phyloP scores from a whole-genome alignment of 441 rosid species.

The Corymbia citriodora region DNA sequence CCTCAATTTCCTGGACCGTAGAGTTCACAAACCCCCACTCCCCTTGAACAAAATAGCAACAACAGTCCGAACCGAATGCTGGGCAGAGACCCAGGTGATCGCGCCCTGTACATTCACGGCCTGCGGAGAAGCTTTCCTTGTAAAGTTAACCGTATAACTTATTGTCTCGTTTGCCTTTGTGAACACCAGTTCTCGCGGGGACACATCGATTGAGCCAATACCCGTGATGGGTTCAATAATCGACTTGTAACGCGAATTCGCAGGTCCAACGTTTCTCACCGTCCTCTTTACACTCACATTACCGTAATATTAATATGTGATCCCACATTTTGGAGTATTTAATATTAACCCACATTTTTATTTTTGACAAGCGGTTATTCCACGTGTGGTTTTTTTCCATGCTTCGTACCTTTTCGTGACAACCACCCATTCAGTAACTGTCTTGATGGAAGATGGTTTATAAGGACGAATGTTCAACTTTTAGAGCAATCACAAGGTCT shows the following conservation, averaged over 20 bases:
- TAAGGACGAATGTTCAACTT: too few species aligned
- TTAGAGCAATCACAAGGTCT: too few species aligned
- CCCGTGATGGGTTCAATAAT: neutral
- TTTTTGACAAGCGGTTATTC: too few species aligned
- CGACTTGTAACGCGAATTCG: neutral
- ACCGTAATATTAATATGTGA: too few species aligned
- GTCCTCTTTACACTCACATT: neutral
- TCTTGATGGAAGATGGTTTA: too few species aligned
- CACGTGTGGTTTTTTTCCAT: too few species aligned
- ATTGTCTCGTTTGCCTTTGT: neutral
- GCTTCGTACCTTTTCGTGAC: too few species aligned
- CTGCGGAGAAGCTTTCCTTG: neutral
- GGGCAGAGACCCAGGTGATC: neutral
- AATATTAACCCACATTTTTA: too few species aligned
- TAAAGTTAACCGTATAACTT: neutral
- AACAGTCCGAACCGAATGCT: neutral
- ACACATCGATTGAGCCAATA: neutral
- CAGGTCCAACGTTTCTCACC: neutral
- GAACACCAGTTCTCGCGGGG: neutral
- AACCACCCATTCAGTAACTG: too few species aligned
- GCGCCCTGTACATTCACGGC: neutral
- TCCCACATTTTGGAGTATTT: too few species aligned
- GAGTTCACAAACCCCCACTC: neutral
- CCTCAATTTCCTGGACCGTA: neutral
- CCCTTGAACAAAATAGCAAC: neutral